Conservation (phyloP, 2,329 filamentous ascomycete genomes). For the Remersonia thermophila region DNA sequence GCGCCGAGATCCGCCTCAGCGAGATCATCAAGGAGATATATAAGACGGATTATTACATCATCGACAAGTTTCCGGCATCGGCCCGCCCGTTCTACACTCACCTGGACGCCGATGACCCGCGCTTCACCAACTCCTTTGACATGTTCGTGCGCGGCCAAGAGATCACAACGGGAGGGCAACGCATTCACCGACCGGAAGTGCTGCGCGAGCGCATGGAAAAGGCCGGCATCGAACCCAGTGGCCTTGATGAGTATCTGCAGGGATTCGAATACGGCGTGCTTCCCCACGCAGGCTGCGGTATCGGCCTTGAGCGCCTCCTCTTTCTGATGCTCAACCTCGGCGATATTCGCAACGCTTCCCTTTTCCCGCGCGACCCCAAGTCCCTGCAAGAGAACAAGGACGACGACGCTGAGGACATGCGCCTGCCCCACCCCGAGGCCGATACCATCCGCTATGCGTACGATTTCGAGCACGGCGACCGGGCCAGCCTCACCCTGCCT, state of each 20-base stretch:
- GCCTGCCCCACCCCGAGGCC: too few species aligned
- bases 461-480: too few species aligned
- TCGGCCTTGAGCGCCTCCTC: conserved; percentile 78
- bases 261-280: conserved; percentile 83
- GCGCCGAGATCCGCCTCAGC: conserved; percentile 77
- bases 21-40: conserved; percentile 77
- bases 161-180: conserved; percentile 83
- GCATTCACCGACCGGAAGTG: conserved; percentile 69
- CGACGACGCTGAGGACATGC: too few species aligned
- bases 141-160: conserved; percentile 91
- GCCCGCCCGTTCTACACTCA: conserved; percentile 89
- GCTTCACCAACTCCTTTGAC: conserved; percentile 83
- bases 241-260: conserved; percentile 81
- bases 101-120: conserved; percentile 59
- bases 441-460: too few species aligned
- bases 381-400: too few species aligned
- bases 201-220: conserved; percentile 67
- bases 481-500: too few species aligned
- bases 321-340: conserved; percentile 76
- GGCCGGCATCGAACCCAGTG: conserved; percentile 62
- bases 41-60: conserved; percentile 80
- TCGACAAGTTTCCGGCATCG: conserved; percentile 81
- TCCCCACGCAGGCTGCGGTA: conserved; percentile 79
- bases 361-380: too few species aligned
- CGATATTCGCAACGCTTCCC: too few species aligned